These are phyloP conservation scores for Pythium aristosporum DNA, from an alignment of 352 stramenopile genomes.

Conservation along the genomic window DNA sequence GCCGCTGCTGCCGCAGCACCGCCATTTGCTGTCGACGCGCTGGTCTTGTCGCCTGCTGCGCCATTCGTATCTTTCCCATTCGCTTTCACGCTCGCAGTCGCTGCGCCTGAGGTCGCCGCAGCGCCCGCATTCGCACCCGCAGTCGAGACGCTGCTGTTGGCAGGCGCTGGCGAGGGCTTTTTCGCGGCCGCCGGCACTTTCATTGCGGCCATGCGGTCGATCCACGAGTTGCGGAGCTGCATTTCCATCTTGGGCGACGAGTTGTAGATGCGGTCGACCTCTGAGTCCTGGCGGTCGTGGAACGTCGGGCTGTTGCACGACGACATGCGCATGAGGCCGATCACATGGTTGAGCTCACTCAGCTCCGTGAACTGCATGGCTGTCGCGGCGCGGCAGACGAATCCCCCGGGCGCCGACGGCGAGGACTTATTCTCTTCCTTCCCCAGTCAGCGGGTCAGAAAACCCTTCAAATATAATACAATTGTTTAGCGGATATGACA, in stretches of 20 bases:
- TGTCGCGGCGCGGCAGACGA: background rate
- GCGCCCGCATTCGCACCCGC: background rate
- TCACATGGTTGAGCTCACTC: conserved; percentile 83
- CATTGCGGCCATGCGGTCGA: conserved; percentile 83
- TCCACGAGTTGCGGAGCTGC: conserved; percentile 86
- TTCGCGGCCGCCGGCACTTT: conserved; percentile 51
- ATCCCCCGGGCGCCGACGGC: background rate
- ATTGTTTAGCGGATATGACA: background rate
- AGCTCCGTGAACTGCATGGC: conserved; percentile 89
- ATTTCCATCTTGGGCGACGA: conserved; percentile 88
- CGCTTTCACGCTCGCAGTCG: conserved; percentile 9
- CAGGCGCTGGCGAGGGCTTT: conserved; percentile 40
- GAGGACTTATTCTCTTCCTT: background rate
- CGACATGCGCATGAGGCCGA: conserved; percentile 77
- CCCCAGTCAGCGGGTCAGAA: background rate
- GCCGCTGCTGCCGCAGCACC: background rate
- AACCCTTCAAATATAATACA: background rate
- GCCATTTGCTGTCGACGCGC: conserved; percentile 8
- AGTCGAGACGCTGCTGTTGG: background rate
- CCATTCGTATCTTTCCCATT: conserved; percentile 24
- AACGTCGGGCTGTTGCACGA: conserved; percentile 87
- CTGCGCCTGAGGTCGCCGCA: background rate
- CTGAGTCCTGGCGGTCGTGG: conserved; percentile 88
- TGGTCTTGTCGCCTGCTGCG: background rate
- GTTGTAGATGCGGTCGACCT: conserved; percentile 89